Base-by-base conservation (phyloP, 352 stramenopile genomes). In the Thalassiosira gravida region DNA sequence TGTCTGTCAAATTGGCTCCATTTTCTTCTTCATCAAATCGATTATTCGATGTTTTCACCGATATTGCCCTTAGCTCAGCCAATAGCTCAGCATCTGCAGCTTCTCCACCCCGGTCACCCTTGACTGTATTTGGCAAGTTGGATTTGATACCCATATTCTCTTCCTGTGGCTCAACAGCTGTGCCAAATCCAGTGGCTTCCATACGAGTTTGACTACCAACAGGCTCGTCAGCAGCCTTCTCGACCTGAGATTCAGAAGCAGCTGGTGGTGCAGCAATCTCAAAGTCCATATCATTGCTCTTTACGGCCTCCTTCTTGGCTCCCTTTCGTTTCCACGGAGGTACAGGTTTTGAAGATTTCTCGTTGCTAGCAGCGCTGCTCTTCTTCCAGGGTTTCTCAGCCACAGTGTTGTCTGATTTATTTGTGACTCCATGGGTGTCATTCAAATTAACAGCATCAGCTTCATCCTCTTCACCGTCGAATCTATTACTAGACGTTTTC, bases 61-160 rank as follows among this genome's bases (percentile, higher is more conserved):
- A 87, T 39, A 89, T 85, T 0, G 77, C 78, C 66, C 76, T 37
- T 16, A 91, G 29, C 55, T 89, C 80, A 8, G 77, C 81, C 46
- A 86, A 53, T 24, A 89, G 65, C 18, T 80, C 71, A 16, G 49
- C 71, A 47, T 80, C 71, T 69, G 47, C 77, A 42, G 76, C 74
- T 44, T 42, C 22, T 32, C 74, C 77, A 66, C 77, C 82, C 25
- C 73, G 58, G 6, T 82, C 71, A 18, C 73, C 72, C n/a, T 59
- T 74, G 39, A 83, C 77, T 49, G 73, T 89, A 9, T 61, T 70
- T 2, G 69, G 52, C 9, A 76, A 37, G 35, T 27, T 44, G 9
- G 66, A 84, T 58, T 80, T 74, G 52, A 74, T 44, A 22, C 52
- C 64, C 50, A 55, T 25, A 25, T 73, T 55, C 55, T 73, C 49